Percentiles rank a stretch among this genome's conserved stretches.
Conservation (phyloP, 208 protist species). For the Strigomonas culicis region DNA sequence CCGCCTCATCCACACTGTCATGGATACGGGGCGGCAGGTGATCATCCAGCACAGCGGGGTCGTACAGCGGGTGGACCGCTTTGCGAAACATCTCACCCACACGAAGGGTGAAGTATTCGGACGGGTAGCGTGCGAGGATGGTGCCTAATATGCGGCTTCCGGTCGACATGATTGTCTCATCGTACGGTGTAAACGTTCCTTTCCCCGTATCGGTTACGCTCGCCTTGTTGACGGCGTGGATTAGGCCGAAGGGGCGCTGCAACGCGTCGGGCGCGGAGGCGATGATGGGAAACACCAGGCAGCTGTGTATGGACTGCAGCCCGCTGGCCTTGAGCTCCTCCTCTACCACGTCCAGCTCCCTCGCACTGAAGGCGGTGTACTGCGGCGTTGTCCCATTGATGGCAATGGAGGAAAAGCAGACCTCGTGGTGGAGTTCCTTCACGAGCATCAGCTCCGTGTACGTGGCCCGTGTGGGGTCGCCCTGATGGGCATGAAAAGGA, state of each 20-base stretch:
- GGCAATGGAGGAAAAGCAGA: conserved; percentile 70
- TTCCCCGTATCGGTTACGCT: conserved; percentile 22
- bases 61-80: conserved; percentile 23
- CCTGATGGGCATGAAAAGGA: conserved; percentile 33
- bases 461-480: conserved; percentile 68
- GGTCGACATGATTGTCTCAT: conserved; percentile 59
- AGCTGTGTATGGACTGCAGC: conserved; percentile 70
- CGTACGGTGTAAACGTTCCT: conserved; percentile 34
- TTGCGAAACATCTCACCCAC: conserved; percentile 45
- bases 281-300: conserved; percentile 81
- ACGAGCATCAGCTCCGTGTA: conserved; percentile 73
- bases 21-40: conserved; percentile 47
- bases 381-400: conserved; percentile 58
- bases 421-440: conserved; percentile 72
- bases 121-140: conserved; percentile 67
- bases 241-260: conserved; percentile 47
- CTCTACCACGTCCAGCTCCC: conserved; percentile 31
- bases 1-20: conserved; percentile 69
- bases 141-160: conserved; percentile 62
- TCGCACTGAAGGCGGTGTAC: conserved; percentile 20
- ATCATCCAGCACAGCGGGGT: conserved; percentile 18
- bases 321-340: conserved; percentile 39
- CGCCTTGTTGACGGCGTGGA: conserved; percentile 87
- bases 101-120: conserved; percentile 43
- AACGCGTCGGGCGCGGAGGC: conserved; percentile 19